A percentile compares a stretch with the other conserved stretches of the same genome.
phyloP scores from a whole-genome alignment of 768 basidiomycete species.

The Megacollybia marginata region DNA sequence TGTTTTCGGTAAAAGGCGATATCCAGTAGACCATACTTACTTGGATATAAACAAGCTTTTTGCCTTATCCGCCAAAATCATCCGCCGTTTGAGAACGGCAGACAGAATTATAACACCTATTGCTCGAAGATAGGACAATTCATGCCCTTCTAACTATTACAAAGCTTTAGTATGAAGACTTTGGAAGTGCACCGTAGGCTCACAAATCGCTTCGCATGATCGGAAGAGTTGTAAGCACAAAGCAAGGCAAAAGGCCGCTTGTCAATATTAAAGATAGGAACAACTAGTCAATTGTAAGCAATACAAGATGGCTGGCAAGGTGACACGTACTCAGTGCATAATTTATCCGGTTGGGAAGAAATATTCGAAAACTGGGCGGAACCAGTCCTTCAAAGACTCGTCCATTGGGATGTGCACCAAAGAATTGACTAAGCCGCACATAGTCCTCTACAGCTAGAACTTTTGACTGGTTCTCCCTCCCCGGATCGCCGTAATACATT shows the following conservation, averaged over 20 bases:
- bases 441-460: conserved; percentile 68
- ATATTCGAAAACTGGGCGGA: conserved; percentile 73
- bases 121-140: conserved; percentile 85
- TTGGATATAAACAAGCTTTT: conserved; percentile 91
- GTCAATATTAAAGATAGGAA: conserved; percentile 91
- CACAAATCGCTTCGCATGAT: conserved; percentile 76
- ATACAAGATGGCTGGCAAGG: background rate
- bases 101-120: conserved; percentile 93
- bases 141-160: conserved; percentile 82
- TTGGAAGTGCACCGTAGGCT: conserved; percentile 13
- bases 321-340: conserved; percentile 73
- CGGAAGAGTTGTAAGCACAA: conserved; percentile 84
- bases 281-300: conserved; percentile 38
- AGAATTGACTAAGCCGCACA: conserved; percentile 66
- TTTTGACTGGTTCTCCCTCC: conserved; percentile 41
- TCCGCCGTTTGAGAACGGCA: conserved; percentile 84
- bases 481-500: conserved; percentile 62
- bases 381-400: conserved; percentile 83
- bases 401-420: conserved; percentile 75
- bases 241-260: conserved; percentile 87
- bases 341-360: conserved; percentile 76
- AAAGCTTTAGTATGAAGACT: conserved; percentile 5
- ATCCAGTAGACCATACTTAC: conserved; percentile 32
- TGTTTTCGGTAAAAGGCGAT: background rate
- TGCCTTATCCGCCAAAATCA: conserved; percentile 92